Conservation (phyloP, 495 filamentous ascomycete genomes). For the Patellaria atrata region DNA sequence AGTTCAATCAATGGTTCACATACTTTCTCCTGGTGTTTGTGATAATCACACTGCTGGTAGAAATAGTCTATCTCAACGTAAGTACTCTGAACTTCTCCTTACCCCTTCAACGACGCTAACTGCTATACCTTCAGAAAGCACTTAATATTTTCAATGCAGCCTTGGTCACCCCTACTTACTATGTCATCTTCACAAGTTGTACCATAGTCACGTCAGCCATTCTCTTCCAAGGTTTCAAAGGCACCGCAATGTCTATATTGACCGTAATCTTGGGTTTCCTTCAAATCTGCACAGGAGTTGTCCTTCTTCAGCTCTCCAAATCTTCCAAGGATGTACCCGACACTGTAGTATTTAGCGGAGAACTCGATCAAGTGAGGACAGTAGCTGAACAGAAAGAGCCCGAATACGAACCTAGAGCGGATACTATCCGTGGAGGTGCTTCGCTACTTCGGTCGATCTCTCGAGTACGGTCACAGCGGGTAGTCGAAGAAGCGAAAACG, state of each 20-base stretch:
- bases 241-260: constrained; percentile 60
- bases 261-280: constrained; percentile 91
- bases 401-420: constrained; percentile 88
- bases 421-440: constrained; percentile 84
- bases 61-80: constrained; percentile 93
- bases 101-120: constrained; percentile 19
- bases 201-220: constrained; percentile 91
- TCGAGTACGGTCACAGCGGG: constrained; percentile 56
- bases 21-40: constrained; percentile 90
- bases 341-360: constrained; percentile 79
- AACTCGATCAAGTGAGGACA: constrained; percentile 86
- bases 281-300: constrained; percentile 87
- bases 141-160: constrained; percentile 96
- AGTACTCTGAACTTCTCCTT: constrained; percentile 26
- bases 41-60: constrained; percentile 68
- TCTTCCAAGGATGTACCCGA: constrained; percentile 96
- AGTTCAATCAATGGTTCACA: constrained; percentile 96
- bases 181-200: constrained; percentile 90
- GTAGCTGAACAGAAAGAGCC: constrained; percentile 90
- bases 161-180: constrained; percentile 94
- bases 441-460: constrained; percentile 82
- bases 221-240: constrained; percentile 89
- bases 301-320: constrained; percentile 94
- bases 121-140: constrained; percentile 79
- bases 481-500: constrained; percentile 65